phyloP scores from a whole-genome alignment of 169 alveolate genomes.

The Besnoitia besnoiti region DNA sequence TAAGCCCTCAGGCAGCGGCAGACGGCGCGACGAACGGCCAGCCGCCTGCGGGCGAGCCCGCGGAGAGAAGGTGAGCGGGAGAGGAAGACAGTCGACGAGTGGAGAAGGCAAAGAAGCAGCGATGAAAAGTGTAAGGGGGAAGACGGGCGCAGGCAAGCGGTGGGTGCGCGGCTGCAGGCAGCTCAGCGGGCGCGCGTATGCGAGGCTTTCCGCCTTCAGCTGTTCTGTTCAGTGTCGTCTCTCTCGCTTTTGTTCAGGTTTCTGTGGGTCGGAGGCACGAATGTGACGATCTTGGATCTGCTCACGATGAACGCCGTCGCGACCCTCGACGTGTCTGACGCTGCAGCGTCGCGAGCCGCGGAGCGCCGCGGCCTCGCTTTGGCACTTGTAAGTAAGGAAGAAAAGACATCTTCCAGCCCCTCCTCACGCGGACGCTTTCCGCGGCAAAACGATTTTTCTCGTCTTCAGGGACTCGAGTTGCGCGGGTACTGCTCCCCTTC shows the following conservation, averaged over 20 bases:
- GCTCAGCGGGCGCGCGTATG: too few species aligned
- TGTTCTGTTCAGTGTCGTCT: not conserved
- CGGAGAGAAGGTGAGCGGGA: not conserved
- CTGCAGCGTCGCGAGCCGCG: not conserved
- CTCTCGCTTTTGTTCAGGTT: not conserved
- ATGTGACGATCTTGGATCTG: not conserved
- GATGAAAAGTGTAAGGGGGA: too few species aligned
- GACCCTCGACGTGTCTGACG: not conserved
- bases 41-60: not conserved
- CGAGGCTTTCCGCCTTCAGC: too few species aligned
- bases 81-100: not conserved
- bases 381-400: not conserved
- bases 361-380: not conserved
- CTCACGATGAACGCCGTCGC: not conserved
- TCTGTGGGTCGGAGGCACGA: constrained; percentile 2
- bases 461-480: too few species aligned
- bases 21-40: not conserved
- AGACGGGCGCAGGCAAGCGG: not conserved
- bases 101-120: not conserved
- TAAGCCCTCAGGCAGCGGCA: not conserved
- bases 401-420: too few species aligned
- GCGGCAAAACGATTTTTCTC: too few species aligned
- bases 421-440: too few species aligned
- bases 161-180: not conserved
- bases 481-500: too few species aligned